Conservation (phyloP, 306 rosid genomes). For the Inga laurina region DNA sequence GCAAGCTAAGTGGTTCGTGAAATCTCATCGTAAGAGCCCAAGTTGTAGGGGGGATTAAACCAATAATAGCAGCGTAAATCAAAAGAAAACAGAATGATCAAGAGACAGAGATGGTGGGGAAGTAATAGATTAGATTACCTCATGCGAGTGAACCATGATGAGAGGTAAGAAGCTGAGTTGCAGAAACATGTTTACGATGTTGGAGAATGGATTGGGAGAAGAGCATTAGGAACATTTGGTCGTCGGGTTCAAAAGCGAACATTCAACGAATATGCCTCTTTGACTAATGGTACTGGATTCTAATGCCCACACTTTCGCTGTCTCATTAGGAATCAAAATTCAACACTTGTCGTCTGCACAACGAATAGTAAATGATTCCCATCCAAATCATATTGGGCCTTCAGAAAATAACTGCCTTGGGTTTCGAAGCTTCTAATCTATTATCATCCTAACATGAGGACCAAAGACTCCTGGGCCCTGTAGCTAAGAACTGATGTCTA, state of each 20-base stretch:
- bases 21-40: neutral
- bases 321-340: neutral
- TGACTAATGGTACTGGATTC: neutral
- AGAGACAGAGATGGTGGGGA: neutral
- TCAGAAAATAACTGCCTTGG: neutral
- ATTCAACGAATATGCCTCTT: conserved; percentile 45
- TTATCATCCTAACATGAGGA: neutral
- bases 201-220: neutral
- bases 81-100: neutral
- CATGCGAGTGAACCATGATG: neutral
- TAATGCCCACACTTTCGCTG: neutral
- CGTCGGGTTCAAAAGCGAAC: conserved; percentile 18
- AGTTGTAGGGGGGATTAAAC: neutral
- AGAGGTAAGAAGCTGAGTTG: neutral
- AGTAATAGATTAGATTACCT: conserved; percentile 34
- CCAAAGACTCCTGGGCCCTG: neutral
- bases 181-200: neutral
- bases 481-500: neutral
- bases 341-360: neutral
- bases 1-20: neutral
- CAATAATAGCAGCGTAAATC: neutral
- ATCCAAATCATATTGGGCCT: neutral
- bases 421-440: neutral
- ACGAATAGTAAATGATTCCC: neutral
- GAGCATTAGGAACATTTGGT: conserved; percentile 18